Base-by-base conservation (phyloP, 1,284 basidiomycete genomes). In the Trametes polyzona region DNA sequence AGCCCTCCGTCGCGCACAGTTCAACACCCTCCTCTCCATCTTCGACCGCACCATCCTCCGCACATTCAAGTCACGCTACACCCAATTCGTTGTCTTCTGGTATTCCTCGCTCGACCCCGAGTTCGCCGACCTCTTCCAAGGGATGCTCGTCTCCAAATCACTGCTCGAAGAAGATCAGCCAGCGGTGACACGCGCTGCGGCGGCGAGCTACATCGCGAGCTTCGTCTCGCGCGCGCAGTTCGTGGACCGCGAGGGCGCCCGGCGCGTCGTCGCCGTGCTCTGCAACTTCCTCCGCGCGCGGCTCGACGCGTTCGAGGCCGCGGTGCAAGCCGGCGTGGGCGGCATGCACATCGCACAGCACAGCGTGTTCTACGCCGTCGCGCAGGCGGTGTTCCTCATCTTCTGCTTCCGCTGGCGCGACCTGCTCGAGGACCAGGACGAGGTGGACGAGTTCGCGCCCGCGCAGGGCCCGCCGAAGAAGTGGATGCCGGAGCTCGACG, bases 401-500 rank as follows among this genome's bases (percentile, higher is more conserved):
- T 99, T 99, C 73, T 99, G 97, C 74, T 99, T 99, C 78, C 81
- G 96, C 17, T 99, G 96, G 96, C 78, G 93, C 59, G 95, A 96
- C 66, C 76, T 98, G 33, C 74, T 90, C 54, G 84, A 87, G 52
- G 83, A 81, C 23, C 78, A 78, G 12, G 81, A 79, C 7, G 81
- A 78, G 29, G 81, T 79, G 27, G 82, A 80, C 39, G 77, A 78
- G 61, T 65, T 74, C 36, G 62, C 65, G 41, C 69, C 69, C 42
- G 63, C 63, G 1, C 71, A 73, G 2, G 65, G 58, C 0, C 57
- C 70, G 4, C 39, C 63, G 50, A 83, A 81, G 60, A 88, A 88
- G 67, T 99, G 96, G 96, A 92, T 97, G 78, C 77, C 81, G 27
- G 90, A 93, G 66, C 72, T 99, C 53, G 83, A 84, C 35, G 80